A percentile compares a stretch with the other conserved stretches of the same genome.
phyloP scores from a whole-genome alignment of 2,329 filamentous ascomycete species.

The Ambrosiella cleistominuta region DNA sequence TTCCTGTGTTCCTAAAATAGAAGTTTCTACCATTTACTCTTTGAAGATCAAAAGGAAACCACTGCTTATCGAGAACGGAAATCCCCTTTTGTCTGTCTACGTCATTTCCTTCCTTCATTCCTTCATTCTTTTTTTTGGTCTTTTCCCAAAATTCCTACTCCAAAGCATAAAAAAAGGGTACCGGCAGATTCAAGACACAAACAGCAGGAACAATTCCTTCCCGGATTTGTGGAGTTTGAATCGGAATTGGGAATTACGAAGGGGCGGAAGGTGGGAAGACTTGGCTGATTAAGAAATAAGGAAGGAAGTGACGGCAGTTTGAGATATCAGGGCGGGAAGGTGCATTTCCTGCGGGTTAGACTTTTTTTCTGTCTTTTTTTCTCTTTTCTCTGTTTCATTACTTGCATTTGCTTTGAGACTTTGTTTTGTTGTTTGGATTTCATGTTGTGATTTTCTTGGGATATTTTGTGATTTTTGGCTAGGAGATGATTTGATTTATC shows the following conservation, averaged over 20 bases:
- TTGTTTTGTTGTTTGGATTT: background rate
- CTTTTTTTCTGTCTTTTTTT: constrained; percentile 1
- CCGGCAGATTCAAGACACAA: background rate
- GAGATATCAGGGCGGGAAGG: background rate
- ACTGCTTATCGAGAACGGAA: background rate
- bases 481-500: background rate
- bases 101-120: no score
- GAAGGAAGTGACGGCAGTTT: background rate
- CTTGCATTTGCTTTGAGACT: background rate
- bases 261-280: background rate
- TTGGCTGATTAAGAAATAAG: background rate
- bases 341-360: background rate
- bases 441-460: background rate
- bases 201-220: background rate
- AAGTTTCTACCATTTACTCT: background rate
- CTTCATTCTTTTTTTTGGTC: no score
- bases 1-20: background rate
- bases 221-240: background rate
- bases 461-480: background rate
- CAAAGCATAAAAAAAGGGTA: no score
- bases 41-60: background rate
- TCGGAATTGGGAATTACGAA: background rate
- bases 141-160: no score
- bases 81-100: background rate
- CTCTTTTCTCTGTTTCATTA: background rate